Conservation (phyloP, 352 stramenopile genomes). For the Phytophthora tentaculata region DNA sequence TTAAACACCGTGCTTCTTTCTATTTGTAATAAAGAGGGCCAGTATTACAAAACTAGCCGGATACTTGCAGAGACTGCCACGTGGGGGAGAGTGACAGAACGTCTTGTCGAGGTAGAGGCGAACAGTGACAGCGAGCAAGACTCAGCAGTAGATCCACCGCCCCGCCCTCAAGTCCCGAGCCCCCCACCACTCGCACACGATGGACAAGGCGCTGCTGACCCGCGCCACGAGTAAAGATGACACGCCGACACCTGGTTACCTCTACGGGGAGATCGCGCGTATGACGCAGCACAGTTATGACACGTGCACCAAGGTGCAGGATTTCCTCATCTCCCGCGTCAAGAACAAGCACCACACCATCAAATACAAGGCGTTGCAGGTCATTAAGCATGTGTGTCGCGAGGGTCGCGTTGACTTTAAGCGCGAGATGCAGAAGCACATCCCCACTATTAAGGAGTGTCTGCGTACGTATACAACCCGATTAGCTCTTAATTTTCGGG, state of each 20-base stretch:
- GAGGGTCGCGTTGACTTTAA: slow-evolving; percentile 92
- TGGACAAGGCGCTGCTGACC: slow-evolving; percentile 94
- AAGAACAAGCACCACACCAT: slow-evolving; percentile 96
- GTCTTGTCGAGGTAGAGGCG: slow-evolving; percentile 5
- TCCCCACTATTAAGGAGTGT: slow-evolving; percentile 93
- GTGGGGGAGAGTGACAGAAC: neutral
- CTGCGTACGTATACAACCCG: slow-evolving; percentile 62
- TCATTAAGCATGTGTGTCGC: slow-evolving; percentile 94
- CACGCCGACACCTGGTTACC: slow-evolving; percentile 94
- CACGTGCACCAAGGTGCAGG: slow-evolving; percentile 88
- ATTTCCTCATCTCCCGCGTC: slow-evolving; percentile 92
- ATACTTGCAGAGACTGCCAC: slow-evolving; percentile 13
- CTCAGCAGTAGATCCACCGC: slow-evolving; percentile 2
- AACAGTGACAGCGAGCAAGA: slow-evolving; percentile 8
- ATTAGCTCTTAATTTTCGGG: slow-evolving; percentile 7
- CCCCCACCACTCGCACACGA: slow-evolving; percentile 29
- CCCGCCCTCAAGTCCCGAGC: neutral
- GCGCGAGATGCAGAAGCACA: slow-evolving; percentile 91
- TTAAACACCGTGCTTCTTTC: neutral
- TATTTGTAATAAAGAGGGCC: neutral
- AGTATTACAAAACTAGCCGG: slow-evolving; percentile 7
- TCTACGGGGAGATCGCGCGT: slow-evolving; percentile 96
- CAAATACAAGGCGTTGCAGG: slow-evolving; percentile 94
- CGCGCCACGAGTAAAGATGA: slow-evolving; percentile 95
- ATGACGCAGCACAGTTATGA: slow-evolving; percentile 94